These are phyloP conservation scores for Rhodotorula diobovata DNA, from an alignment of 768 basidiomycete genomes.

Conservation along the genomic window DNA sequence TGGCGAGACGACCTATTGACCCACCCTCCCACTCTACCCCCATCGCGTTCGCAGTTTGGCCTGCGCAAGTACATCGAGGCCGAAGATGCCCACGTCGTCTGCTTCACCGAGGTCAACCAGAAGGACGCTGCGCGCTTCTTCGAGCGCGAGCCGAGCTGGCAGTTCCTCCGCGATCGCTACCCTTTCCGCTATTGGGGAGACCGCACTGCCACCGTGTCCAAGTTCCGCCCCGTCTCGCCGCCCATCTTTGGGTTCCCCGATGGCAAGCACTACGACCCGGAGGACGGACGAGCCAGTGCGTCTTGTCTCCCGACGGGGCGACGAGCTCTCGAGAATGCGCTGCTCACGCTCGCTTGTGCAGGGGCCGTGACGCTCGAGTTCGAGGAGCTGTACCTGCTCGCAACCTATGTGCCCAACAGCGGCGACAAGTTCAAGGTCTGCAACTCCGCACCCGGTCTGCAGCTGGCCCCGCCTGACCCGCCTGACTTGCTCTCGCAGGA, in stretches of 20 bases:
- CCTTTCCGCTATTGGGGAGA: constrained; percentile 38
- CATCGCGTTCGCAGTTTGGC: constrained; percentile 53
- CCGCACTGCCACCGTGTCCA: constrained; percentile 70
- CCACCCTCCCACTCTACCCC: too few species aligned
- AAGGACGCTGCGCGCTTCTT: not conserved
- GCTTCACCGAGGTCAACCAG: constrained; percentile 67
- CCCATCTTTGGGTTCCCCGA: constrained; percentile 28
- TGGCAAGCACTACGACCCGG: constrained; percentile 11
- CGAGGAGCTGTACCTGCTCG: constrained; percentile 61
- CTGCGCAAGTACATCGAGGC: constrained; percentile 78
- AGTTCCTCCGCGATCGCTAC: constrained; percentile 19
- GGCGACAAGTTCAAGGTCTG: constrained; percentile 61
- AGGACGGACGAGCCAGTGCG: constrained; percentile 16
- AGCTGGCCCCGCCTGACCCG: too few species aligned
- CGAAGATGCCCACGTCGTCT: constrained; percentile 74
- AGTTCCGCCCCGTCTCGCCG: constrained; percentile 58
- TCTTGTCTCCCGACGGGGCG: too few species aligned
- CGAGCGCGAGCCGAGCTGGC: not conserved
- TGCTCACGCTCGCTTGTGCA: not conserved
- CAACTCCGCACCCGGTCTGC: constrained; percentile 45
- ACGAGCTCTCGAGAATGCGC: too few species aligned
- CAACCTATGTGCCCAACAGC: constrained; percentile 65
- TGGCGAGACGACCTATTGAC: too few species aligned
- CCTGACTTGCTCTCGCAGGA: not conserved
- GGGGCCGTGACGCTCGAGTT: constrained; percentile 77